A percentile compares a stretch with the other conserved stretches of the same genome.
These are phyloP conservation scores for Microcyclosporella mali DNA, from an alignment of 2,329 filamentous ascomycete species.

Conservation along the genomic window DNA sequence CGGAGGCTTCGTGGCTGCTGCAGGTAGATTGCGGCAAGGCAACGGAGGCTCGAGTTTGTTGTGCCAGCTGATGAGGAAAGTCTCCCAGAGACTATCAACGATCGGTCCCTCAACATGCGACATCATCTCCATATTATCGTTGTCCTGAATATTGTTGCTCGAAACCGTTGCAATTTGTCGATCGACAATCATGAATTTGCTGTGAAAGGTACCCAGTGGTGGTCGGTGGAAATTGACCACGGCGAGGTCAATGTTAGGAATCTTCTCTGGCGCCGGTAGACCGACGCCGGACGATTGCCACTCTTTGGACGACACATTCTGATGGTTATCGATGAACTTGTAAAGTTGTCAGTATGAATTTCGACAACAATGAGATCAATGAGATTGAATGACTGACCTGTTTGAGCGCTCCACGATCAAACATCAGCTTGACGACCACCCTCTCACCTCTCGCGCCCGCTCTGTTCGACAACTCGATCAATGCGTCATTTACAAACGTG, in stretches of 20 bases:
- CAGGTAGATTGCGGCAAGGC: constrained; percentile 50
- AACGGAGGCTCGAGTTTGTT: constrained; percentile 55
- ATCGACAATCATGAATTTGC: constrained; percentile 73
- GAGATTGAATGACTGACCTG: constrained; percentile 44
- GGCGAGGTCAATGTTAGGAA: constrained; percentile 65
- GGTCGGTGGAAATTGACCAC: constrained; percentile 68
- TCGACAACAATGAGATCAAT: background rate
- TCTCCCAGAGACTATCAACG: constrained; percentile 70
- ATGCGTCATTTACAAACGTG: constrained; percentile 59
- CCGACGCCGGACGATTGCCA: constrained; percentile 52
- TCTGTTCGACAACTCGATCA: constrained; percentile 62
- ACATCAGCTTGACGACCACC: constrained; percentile 67
- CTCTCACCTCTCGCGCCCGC: constrained; percentile 52
- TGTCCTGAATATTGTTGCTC: constrained; percentile 69
- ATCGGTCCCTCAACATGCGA: constrained; percentile 68
- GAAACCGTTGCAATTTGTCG: constrained; percentile 63
- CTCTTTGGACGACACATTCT: constrained; percentile 51
- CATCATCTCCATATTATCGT: constrained; percentile 75
- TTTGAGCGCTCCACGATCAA: constrained; percentile 62
- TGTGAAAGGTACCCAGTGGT: constrained; percentile 67
- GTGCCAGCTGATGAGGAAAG: constrained; percentile 65
- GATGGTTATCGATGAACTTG: constrained; percentile 56
- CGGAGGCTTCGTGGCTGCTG: constrained; percentile 33
- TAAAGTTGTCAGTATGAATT: constrained; percentile 3
- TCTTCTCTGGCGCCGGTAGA: constrained; percentile 57